Percentiles rank a stretch among this genome's conserved stretches.
Evolutionary conservation across 179 eudicot genomes (phyloP).

Genomic region (Spergularia azorica): DNA sequence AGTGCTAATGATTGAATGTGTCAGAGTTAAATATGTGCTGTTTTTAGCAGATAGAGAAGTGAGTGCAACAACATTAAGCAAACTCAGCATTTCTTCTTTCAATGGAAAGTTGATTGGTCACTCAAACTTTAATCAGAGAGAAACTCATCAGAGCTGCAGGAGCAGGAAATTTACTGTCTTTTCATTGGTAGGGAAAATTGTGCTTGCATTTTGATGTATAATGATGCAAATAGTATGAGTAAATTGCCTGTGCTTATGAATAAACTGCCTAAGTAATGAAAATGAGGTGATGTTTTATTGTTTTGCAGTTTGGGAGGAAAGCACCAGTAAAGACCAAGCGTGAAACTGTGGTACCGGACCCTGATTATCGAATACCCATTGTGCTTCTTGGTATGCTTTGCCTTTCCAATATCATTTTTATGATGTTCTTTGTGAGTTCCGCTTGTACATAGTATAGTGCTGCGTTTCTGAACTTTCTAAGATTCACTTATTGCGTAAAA

Average conservation of each 20-base stretch:
- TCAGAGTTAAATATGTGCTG: slow-evolving; percentile 27
- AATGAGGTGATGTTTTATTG: slow-evolving; percentile 9
- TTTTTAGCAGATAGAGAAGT: slow-evolving; percentile 49
- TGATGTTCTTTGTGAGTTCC: neutral
- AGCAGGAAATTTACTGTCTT: slow-evolving; percentile 33
- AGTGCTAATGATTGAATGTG: neutral
- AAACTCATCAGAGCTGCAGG: slow-evolving; percentile 28
- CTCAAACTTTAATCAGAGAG: slow-evolving; percentile 29
- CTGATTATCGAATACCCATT: slow-evolving; percentile 88
- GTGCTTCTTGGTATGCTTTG: slow-evolving; percentile 65
- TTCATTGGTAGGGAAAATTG: slow-evolving; percentile 49
- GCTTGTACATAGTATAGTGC: neutral
- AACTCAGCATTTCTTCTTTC: slow-evolving; percentile 47
- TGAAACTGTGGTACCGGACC: slow-evolving; percentile 80
- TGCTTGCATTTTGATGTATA: slow-evolving; percentile 9
- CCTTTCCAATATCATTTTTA: slow-evolving; percentile 1
- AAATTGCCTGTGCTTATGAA: neutral
- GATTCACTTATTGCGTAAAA: neutral
- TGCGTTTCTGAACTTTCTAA: neutral
- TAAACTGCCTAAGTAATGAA: neutral
- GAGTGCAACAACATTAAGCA: slow-evolving; percentile 31
- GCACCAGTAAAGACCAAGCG: slow-evolving; percentile 47
- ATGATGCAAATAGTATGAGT: neutral
- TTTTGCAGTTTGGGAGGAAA: slow-evolving; percentile 66
- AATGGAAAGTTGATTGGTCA: slow-evolving; percentile 37